Conservation (phyloP, 2,329 filamentous ascomycete species). For the Colletotrichum echinochloae region DNA sequence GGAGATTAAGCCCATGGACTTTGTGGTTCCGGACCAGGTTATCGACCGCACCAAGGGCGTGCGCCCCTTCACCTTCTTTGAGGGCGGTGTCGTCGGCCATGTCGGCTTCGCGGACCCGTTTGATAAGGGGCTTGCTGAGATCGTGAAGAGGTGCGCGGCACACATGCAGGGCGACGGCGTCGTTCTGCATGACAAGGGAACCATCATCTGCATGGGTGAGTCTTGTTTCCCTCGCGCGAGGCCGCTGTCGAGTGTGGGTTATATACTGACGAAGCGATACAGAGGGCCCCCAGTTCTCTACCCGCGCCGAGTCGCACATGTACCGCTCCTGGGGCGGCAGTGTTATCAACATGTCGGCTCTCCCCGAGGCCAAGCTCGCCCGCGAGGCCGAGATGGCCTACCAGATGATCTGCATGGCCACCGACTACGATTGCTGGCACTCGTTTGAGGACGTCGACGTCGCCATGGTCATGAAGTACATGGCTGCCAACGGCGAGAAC, state of each 20-base stretch:
- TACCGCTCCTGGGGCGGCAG: slow-evolving; percentile 94
- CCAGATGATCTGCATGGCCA: slow-evolving; percentile 99
- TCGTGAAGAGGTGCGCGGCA: slow-evolving; percentile 82
- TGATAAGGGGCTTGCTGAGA: slow-evolving; percentile 79
- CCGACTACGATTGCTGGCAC: slow-evolving; percentile 99
- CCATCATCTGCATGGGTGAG: slow-evolving; percentile 90
- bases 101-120: slow-evolving; percentile 97
- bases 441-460: slow-evolving; percentile 87
- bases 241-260: neutral
- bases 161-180: slow-evolving; percentile 86
- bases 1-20: slow-evolving; percentile 94
- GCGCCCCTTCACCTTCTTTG: slow-evolving; percentile 95
- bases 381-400: slow-evolving; percentile 96
- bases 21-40: slow-evolving; percentile 94
- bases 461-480: slow-evolving; percentile 96
- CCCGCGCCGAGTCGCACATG: slow-evolving; percentile 93
- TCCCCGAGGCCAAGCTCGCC: slow-evolving; percentile 96
- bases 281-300: slow-evolving; percentile 99
- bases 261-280: slow-evolving; percentile 23
- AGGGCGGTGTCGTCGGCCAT: slow-evolving; percentile 90
- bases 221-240: slow-evolving; percentile 38
- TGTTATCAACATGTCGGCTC: slow-evolving; percentile 97
- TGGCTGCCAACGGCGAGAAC: slow-evolving; percentile 92
- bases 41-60: slow-evolving; percentile 98
- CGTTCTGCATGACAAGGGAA: slow-evolving; percentile 84